Evolutionary conservation across 2,329 filamentous ascomycete species (phyloP).

Genomic region (Penicillium sp.): DNA sequence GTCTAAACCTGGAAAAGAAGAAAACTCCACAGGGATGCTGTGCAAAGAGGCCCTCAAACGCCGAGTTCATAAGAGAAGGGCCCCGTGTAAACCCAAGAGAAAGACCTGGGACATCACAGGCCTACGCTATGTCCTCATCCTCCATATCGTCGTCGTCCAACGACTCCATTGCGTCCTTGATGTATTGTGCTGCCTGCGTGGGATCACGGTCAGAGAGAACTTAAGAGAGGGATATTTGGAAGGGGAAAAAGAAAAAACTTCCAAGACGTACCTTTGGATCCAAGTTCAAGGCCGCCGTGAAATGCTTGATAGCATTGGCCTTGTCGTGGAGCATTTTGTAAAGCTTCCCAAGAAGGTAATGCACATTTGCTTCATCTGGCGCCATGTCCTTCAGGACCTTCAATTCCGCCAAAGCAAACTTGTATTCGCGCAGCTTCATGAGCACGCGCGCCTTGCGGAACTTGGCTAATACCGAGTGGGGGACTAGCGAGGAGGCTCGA

Average conservation of each 20-base stretch:
- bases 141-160: conserved; percentile 71
- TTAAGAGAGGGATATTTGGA: background rate
- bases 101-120: conserved; percentile 19
- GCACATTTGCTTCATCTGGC: conserved; percentile 92
- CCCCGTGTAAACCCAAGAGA: conserved; percentile 12
- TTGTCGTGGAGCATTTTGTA: conserved; percentile 59
- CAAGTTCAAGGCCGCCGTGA: conserved; percentile 89
- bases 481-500: conserved; percentile 77
- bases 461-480: conserved; percentile 74
- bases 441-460: conserved; percentile 91
- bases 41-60: conserved; percentile 20
- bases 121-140: conserved; percentile 48
- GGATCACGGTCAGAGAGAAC: conserved; percentile 8
- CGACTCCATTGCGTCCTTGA: conserved; percentile 95
- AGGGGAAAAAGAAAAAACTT: background rate
- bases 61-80: conserved; percentile 14
- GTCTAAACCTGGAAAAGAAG: conserved; percentile 18
- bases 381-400: conserved; percentile 86
- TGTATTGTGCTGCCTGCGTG: conserved; percentile 77
- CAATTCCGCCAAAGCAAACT: conserved; percentile 75
- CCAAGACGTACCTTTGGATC: conserved; percentile 80
- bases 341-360: conserved; percentile 77
- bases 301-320: conserved; percentile 81
- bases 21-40: conserved; percentile 24
- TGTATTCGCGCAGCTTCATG: conserved; percentile 67